Evolutionary conservation across 2,329 filamentous ascomycete species (phyloP).

Genomic region (Aspergillus luchuensis): DNA sequence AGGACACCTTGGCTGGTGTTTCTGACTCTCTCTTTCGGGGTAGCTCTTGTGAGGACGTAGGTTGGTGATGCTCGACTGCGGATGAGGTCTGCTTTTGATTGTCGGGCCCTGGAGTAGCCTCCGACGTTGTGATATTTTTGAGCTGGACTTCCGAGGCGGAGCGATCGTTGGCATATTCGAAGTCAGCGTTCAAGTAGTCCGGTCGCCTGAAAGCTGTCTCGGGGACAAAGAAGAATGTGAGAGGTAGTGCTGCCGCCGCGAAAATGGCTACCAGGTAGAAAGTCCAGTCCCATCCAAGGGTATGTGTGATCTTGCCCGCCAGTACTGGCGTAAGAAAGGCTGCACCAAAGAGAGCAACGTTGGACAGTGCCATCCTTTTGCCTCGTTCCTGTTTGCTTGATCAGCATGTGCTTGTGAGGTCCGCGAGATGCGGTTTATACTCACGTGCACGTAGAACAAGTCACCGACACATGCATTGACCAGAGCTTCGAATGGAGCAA

Average conservation of each 20-base stretch:
- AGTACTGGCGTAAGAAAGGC: slow-evolving; percentile 83
- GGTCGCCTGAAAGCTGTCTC: slow-evolving; percentile 79
- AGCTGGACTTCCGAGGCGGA: slow-evolving; percentile 16
- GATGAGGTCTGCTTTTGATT: slow-evolving; percentile 12
- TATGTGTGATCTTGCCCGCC: slow-evolving; percentile 78
- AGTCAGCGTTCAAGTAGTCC: slow-evolving; percentile 69
- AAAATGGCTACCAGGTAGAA: slow-evolving; percentile 91
- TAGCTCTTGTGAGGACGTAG: slow-evolving; percentile 7
- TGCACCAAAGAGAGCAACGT: slow-evolving; percentile 70
- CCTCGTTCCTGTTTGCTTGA: slow-evolving; percentile 62
- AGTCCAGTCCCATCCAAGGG: slow-evolving; percentile 80
- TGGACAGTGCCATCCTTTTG: slow-evolving; percentile 80
- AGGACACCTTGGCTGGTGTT: slow-evolving; percentile 57
- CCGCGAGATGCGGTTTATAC: slow-evolving; percentile 28
- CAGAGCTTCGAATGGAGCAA: slow-evolving; percentile 86
- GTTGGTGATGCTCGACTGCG: background rate
- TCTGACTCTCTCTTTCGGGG: slow-evolving; percentile 6
- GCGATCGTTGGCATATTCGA: slow-evolving; percentile 44
- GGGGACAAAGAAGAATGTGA: slow-evolving; percentile 76
- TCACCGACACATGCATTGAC: slow-evolving; percentile 89
- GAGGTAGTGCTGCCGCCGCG: slow-evolving; percentile 66
- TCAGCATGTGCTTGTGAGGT: background rate
- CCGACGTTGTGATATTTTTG: slow-evolving; percentile 5
- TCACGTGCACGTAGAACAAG: slow-evolving; percentile 82
- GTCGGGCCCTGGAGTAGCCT: slow-evolving; percentile 13